Evolutionary conservation across 1,284 basidiomycete species (phyloP).

Genomic region (Mycena citricolor): DNA sequence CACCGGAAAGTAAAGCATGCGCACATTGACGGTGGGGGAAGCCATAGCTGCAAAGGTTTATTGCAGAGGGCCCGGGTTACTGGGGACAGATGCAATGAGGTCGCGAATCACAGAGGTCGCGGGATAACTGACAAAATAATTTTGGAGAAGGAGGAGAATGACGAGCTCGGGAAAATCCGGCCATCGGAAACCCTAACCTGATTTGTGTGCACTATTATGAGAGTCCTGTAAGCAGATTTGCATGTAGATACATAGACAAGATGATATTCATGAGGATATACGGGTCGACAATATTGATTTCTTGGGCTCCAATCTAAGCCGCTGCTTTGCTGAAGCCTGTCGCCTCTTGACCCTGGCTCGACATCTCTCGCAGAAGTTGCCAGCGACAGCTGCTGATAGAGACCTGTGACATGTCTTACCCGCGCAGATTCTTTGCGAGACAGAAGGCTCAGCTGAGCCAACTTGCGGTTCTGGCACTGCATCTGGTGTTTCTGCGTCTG

Average conservation of each 20-base stretch:
- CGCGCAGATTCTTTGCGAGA: too few relatives aligned
- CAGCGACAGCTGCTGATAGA: slow-evolving; percentile 27
- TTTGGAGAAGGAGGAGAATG: neutral
- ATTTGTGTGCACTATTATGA: neutral
- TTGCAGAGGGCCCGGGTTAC: neutral
- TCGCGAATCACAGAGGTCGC: neutral
- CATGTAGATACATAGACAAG: too few relatives aligned
- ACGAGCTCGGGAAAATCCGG: neutral
- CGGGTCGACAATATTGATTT: slow-evolving; percentile 20
- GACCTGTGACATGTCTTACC: slow-evolving; percentile 33
- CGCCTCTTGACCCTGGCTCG: slow-evolving; percentile 44
- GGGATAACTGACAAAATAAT: slow-evolving; percentile 1
- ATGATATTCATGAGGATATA: neutral
- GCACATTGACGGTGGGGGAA: slow-evolving; percentile 65
- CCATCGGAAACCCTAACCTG: neutral
- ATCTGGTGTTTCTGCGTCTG: too few relatives aligned
- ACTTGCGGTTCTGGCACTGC: too few relatives aligned
- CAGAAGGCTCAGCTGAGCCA: too few relatives aligned
- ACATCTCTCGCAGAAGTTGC: slow-evolving; percentile 45
- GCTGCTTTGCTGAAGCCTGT: slow-evolving; percentile 41
- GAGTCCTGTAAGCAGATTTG: too few relatives aligned
- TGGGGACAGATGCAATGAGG: neutral
- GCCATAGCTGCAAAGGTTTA: slow-evolving; percentile 42
- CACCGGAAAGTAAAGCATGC: slow-evolving; percentile 17
- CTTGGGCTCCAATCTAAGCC: slow-evolving; percentile 45